Base-by-base conservation (phyloP, 768 basidiomycete genomes). In the Suillus alpinus region DNA sequence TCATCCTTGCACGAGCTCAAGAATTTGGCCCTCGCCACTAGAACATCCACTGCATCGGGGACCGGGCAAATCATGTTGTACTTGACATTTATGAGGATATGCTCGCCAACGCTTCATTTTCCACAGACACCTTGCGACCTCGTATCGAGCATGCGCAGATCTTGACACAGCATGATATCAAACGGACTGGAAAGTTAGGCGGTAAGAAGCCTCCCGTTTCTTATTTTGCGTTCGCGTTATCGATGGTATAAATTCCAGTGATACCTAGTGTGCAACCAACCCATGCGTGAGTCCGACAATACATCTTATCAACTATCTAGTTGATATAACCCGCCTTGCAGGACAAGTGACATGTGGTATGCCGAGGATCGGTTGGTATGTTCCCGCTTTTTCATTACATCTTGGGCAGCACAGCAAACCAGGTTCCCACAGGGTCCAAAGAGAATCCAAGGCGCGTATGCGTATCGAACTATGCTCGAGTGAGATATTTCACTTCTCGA, bases 91-190 rank as follows among this genome's bases (percentile, higher is more conserved):
- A 91, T 68, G 91, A 95, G 70, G 74, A 79, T 6, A 77, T 90
- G 2, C 66, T 92, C 10, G 61, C 68, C 2, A 59, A 62, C 29
- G 52, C 62, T n/a, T 56, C 67, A 12, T 57, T 58, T 68, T 71
- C 51, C 16, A 67, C 59, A 9, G 65, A 57, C 67, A 70, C 37
- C 64, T 75, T 44, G 64, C 80, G 95, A 12, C 89, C 93, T 1
- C 81, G 96, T 44, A 86, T 97, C 9, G 96, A 98, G 70, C 96
- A 98, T 73, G 90, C 94, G 0, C 96, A 98, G 71, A 94, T 97
- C 51, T 79, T 98, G 76, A 82, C 84, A 3, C 73, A 69, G 6
- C 76, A 81, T 1, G 96, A 98, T 71, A 67, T 98, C 16, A 70
- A 81, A 58, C 80, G 93, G 9, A 80, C 87, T 23, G 89, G 87